These are phyloP conservation scores for Sanghuangporus weigelae DNA, from an alignment of 1,284 basidiomycete species.

Conservation along the genomic window DNA sequence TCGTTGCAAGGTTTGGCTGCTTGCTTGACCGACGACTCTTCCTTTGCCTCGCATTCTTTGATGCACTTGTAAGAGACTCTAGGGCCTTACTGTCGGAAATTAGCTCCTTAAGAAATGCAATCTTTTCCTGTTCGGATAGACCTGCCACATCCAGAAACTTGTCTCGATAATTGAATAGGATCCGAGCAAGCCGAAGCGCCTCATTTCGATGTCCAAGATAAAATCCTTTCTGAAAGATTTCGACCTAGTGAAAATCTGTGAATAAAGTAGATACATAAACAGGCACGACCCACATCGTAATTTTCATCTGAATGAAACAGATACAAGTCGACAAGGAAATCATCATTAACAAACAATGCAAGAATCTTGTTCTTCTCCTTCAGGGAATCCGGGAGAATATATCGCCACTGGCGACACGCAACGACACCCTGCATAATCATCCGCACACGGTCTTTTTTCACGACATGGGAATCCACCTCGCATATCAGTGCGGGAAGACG, in stretches of 20 bases:
- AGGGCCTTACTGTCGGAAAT: neutral
- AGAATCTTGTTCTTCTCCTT: neutral
- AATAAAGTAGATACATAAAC: neutral
- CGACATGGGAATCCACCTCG: neutral
- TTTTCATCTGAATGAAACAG: neutral
- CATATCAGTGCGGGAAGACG: neutral
- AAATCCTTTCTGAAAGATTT: neutral
- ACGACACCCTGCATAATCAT: neutral
- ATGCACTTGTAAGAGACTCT: neutral
- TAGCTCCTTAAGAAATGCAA: neutral
- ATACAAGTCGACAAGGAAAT: neutral
- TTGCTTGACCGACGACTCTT: neutral
- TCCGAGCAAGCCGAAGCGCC: neutral
- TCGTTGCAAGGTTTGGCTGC: neutral
- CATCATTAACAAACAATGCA: neutral
- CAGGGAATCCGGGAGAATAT: neutral
- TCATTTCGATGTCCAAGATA: neutral
- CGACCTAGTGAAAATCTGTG: neutral
- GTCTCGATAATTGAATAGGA: neutral
- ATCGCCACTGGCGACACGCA: neutral
- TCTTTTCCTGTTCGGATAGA: neutral
- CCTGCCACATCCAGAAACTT: neutral
- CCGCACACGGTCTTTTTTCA: neutral
- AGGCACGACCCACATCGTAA: neutral
- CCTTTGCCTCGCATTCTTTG: too few species aligned